Evolutionary conservation across 2,329 filamentous ascomycete species (phyloP), one percentile per base, ranked within the genome.

Genomic region (Colletotrichum sp.): DNA sequence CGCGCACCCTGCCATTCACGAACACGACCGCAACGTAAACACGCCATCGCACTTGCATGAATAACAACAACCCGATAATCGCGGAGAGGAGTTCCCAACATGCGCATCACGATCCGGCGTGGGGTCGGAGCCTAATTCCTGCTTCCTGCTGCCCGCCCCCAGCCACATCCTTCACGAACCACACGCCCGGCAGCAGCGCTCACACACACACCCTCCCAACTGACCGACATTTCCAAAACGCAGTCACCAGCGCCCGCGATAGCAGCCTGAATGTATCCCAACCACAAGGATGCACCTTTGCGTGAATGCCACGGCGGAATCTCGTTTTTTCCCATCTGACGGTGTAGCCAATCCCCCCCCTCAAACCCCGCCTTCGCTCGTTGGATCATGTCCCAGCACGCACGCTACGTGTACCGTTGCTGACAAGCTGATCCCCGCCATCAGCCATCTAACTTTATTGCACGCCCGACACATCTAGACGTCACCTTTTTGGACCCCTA

Each of bases 51-150:
- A 68, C 66, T 30, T 32, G 65, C 52, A 28, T 43, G 25, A 69
- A 34, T 32, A 61, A 62, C 67, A 65, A 30, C 36, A 64, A 30
- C 66, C 39, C 52, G 25, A 28, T 15, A 55, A 22, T 30, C 30
- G 32, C 36, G 32, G n/a, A 70, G 61, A 58, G 25, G 55, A 48
- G 22, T 58, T 43, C 58, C 28, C 56, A 39, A 30, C 56, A 56
- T 61, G 43, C 25, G 43, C 71, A 62, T 56, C 43, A 58, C 43
- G 71, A 65, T 70, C 30, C 66, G 32, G 27, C 55, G 22, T 67
- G 69, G 34, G 69, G 73, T 68, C 62, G 73, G 55, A 67, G 73
- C 73, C 73, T 76, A 73, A 65, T 73, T 71, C 75, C 74, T 75
- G 60, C 74, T 68, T 77, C 75, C 70, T 76, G 68, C 58, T 48